Conservation (phyloP, 441 rosid genomes). For the Bruguiera hainesii region DNA sequence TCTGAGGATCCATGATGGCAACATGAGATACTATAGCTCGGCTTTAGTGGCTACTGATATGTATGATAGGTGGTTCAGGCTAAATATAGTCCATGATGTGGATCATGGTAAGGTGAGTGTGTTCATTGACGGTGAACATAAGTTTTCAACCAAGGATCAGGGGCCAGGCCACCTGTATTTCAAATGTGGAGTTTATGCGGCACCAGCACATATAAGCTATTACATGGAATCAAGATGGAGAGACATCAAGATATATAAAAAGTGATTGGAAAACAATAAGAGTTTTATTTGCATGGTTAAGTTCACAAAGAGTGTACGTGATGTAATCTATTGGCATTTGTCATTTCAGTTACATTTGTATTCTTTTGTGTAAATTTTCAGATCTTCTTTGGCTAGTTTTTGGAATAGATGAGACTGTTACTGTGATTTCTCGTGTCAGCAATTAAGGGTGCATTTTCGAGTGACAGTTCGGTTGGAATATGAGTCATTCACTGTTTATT, state of each 20-base stretch:
- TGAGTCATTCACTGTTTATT: too few species aligned
- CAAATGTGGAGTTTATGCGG: slow-evolving; percentile 38
- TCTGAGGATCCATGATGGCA: slow-evolving; percentile 30
- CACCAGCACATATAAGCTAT: slow-evolving; percentile 28
- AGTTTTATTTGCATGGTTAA: too few species aligned
- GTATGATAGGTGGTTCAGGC: slow-evolving; percentile 32
- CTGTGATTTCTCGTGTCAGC: too few species aligned
- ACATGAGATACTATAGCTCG: slow-evolving; percentile 17
- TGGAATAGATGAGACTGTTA: too few species aligned
- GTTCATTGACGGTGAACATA: slow-evolving; percentile 22
- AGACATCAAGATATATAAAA: slow-evolving; percentile 24
- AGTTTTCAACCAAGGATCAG: slow-evolving; percentile 16
- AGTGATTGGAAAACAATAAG: background rate
- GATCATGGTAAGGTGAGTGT: slow-evolving; percentile 18
- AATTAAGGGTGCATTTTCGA: too few species aligned
- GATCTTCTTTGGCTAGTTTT: too few species aligned
- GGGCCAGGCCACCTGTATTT: slow-evolving; percentile 29
- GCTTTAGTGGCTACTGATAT: slow-evolving; percentile 18
- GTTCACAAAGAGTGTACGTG: too few species aligned
- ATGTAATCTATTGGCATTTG: too few species aligned
- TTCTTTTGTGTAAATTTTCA: too few species aligned
- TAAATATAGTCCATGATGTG: slow-evolving; percentile 36
- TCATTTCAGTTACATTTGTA: too few species aligned
- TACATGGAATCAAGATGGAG: slow-evolving; percentile 42
- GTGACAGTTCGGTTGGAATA: too few species aligned